These are phyloP conservation scores for Podospora australis DNA, from an alignment of 495 filamentous ascomycete genomes.

Conservation along the genomic window DNA sequence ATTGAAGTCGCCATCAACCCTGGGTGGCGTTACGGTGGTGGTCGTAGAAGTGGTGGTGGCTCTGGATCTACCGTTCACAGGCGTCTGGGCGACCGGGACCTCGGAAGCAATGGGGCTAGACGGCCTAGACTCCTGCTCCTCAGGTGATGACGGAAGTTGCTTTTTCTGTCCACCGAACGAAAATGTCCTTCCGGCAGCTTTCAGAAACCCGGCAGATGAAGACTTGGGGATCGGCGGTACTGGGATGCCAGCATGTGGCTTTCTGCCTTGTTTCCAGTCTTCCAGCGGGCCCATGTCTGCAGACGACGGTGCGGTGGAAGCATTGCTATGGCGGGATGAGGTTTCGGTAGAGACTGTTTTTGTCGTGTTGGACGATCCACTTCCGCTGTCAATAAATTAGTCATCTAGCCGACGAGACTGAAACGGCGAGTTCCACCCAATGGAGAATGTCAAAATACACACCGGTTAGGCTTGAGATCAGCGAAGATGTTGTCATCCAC, in stretches of 20 bases:
- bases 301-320: conserved; percentile 67
- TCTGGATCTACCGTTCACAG: conserved; percentile 33
- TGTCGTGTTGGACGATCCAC: conserved; percentile 59
- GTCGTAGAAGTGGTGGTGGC: conserved; percentile 44
- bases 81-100: conserved; percentile 20
- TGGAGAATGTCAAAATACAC: conserved; percentile 30
- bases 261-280: conserved; percentile 45
- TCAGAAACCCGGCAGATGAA: conserved; percentile 44
- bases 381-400: conserved; percentile 49
- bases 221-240: conserved; percentile 51
- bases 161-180: conserved; percentile 61
- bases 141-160: conserved; percentile 36
- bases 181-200: conserved; percentile 64
- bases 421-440: too few relatives aligned
- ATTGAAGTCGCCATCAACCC: conserved; percentile 54
- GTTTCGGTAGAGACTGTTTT: conserved; percentile 57
- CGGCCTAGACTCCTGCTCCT: conserved; percentile 34
- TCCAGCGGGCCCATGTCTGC: conserved; percentile 54
- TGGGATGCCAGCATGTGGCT: conserved; percentile 48
- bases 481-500: conserved; percentile 53
- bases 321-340: conserved; percentile 65
- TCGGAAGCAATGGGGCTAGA: conserved; percentile 27
- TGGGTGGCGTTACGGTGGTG: conserved; percentile 66
- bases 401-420: not conserved
- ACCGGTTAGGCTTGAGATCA: conserved; percentile 49